Base-by-base conservation (phyloP, 2,329 filamentous ascomycete species). In the Penicillium crustosum region DNA sequence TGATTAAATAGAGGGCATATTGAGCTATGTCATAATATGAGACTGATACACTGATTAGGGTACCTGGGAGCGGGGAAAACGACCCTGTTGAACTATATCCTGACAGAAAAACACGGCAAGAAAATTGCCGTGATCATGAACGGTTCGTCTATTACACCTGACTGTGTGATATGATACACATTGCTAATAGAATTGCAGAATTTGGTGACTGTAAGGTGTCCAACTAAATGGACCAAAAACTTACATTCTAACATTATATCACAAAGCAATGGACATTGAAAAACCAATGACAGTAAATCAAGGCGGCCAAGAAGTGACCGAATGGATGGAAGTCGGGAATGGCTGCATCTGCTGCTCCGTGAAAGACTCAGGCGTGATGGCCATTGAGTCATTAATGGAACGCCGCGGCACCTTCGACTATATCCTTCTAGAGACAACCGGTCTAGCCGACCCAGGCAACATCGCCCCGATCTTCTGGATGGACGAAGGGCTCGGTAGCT, bases 81-180 rank as follows among this genome's bases (percentile, higher is more conserved):
- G 0, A 97, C 93, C 0, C 77, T 97, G 31, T 81, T 99, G 58
- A 97, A 99, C 74, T 96, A 97, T 74, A 97, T 99, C 61, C 81
- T 99, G 52, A 96, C 89, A 29, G 92, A 93, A 57, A 88, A 93
- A 60, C 94, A 99, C 82, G 93, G 93, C 74, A 97, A 97, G 82
- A 96, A 92, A 70, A 94, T 99, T 73, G 94, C 94, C 12, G 94
- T 99, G 15, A 97, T 99, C 57, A 85, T 99, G 79, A 99, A 99
- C 75, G 92, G 91, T 77, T 69, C 71, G 73, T 81, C 27, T 12
- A 38, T 49, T 13, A 13, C 38, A 19, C 21, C 29, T 35, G 29
- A 21, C 33, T 33, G 12, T 23, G 19, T 7, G 23, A 39, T 27
- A 27, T 27, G 9, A 54, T 36, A 29, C 17, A 36, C 7, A 17